Conservation (phyloP, 352 stramenopile species). For the Globisporangium iwayamae region DNA sequence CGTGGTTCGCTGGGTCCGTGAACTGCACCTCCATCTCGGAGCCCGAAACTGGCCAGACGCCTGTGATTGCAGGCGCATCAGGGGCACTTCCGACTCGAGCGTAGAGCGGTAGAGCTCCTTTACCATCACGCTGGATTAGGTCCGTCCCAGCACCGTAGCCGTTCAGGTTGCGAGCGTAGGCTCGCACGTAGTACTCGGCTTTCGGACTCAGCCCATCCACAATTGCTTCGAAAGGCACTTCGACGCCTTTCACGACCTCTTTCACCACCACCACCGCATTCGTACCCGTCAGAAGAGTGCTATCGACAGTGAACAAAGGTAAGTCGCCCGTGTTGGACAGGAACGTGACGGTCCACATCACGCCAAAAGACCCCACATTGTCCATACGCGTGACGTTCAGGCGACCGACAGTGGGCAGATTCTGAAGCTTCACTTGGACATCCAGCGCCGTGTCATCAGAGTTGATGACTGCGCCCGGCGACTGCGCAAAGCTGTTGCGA, state of each 20-base stretch:
- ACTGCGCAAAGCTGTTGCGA: constrained; percentile 36
- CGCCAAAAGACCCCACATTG: constrained; percentile 38
- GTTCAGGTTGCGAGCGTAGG: constrained; percentile 63
- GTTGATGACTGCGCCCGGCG: constrained; percentile 47
- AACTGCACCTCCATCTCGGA: constrained; percentile 48
- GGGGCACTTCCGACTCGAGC: constrained; percentile 35
- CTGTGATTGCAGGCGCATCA: constrained; percentile 31
- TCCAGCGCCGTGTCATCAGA: constrained; percentile 66
- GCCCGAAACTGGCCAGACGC: constrained; percentile 48
- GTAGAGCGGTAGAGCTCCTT: constrained; percentile 47
- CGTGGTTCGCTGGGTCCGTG: constrained; percentile 22
- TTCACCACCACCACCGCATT: constrained; percentile 33
- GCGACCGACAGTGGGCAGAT: constrained; percentile 51
- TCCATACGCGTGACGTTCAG: constrained; percentile 50
- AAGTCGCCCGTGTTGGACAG: constrained; percentile 64
- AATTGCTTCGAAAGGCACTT: constrained; percentile 58
- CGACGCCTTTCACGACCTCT: constrained; percentile 60
- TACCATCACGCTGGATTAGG: constrained; percentile 51
- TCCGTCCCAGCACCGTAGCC: constrained; percentile 61
- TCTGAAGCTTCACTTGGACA: constrained; percentile 74
- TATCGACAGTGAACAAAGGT: constrained; percentile 44
- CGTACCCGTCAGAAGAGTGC: constrained; percentile 40
- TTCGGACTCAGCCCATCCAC: constrained; percentile 39
- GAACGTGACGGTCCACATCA: constrained; percentile 69
- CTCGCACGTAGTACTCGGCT: constrained; percentile 60